phyloP scores from a whole-genome alignment of 352 stramenopile genomes.

The Pythium vanterpoolii region DNA sequence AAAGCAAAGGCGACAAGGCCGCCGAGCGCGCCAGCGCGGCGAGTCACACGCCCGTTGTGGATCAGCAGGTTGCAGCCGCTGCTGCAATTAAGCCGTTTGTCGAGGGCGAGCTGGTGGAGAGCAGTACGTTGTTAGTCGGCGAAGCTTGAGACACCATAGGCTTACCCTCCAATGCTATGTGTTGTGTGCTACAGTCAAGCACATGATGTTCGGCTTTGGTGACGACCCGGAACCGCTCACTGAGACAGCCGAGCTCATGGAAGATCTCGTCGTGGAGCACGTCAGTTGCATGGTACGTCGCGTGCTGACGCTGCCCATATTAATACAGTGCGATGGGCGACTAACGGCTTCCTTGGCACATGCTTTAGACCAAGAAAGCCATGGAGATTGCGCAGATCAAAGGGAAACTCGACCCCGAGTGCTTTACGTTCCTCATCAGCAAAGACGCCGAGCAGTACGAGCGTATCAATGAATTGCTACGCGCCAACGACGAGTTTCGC shows the following conservation, averaged over 20 bases:
- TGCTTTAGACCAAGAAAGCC: slow-evolving; percentile 75
- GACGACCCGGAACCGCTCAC: slow-evolving; percentile 66
- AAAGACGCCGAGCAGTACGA: slow-evolving; percentile 83
- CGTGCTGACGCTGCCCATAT: neutral
- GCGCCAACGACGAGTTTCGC: slow-evolving; percentile 84
- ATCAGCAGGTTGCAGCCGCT: slow-evolving; percentile 6
- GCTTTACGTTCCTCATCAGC: slow-evolving; percentile 87
- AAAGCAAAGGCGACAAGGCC: slow-evolving; percentile 14
- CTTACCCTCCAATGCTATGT: neutral
- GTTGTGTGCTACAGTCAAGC: slow-evolving; percentile 58
- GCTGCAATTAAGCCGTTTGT: slow-evolving; percentile 65
- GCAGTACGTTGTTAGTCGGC: slow-evolving; percentile 49
- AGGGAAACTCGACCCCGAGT: slow-evolving; percentile 85
- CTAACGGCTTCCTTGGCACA: neutral
- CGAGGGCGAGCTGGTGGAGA: slow-evolving; percentile 74
- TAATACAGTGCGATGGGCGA: neutral
- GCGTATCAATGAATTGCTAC: slow-evolving; percentile 76
- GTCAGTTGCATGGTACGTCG: slow-evolving; percentile 73
- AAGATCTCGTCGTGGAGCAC: slow-evolving; percentile 84
- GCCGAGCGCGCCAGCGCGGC: slow-evolving; percentile 7
- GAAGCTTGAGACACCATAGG: neutral
- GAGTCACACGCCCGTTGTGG: slow-evolving; percentile 2
- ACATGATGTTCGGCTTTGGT: slow-evolving; percentile 89
- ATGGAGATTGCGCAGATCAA: slow-evolving; percentile 80
- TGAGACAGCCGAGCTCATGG: slow-evolving; percentile 81